Conservation (phyloP, 2,329 filamentous ascomycete genomes). For the Neonectria faginata region DNA sequence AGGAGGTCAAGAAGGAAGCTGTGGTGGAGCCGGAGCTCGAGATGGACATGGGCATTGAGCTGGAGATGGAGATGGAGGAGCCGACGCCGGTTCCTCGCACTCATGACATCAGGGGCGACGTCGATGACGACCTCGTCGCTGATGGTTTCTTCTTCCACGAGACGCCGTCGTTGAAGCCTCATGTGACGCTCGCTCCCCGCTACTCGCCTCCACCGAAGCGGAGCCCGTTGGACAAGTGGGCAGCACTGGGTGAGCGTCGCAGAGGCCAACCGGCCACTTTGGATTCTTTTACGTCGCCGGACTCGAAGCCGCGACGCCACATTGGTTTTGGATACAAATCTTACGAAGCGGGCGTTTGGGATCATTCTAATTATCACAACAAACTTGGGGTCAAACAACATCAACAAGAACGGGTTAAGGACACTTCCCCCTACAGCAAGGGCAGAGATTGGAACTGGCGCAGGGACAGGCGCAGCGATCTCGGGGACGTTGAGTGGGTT, state of each 20-base stretch:
- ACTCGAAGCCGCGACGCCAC: slow-evolving; percentile 61
- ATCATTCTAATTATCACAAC: slow-evolving; percentile 55
- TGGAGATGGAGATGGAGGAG: slow-evolving; percentile 32
- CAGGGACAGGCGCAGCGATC: slow-evolving; percentile 72
- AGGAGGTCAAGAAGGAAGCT: slow-evolving; percentile 41
- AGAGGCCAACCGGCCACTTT: slow-evolving; percentile 69
- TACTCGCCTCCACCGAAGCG: slow-evolving; percentile 77
- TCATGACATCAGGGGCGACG: slow-evolving; percentile 58
- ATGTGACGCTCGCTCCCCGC: slow-evolving; percentile 57
- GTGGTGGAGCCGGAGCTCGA: slow-evolving; percentile 32
- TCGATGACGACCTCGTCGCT: slow-evolving; percentile 73
- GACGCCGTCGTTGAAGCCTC: slow-evolving; percentile 55
- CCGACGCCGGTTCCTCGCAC: slow-evolving; percentile 35
- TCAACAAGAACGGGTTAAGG: slow-evolving; percentile 61
- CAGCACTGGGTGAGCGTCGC: slow-evolving; percentile 84
- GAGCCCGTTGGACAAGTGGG: slow-evolving; percentile 82
- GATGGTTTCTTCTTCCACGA: slow-evolving; percentile 83
- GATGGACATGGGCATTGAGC: slow-evolving; percentile 31
- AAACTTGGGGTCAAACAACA: slow-evolving; percentile 46
- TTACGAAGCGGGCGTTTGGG: slow-evolving; percentile 62
- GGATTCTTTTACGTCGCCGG: slow-evolving; percentile 63
- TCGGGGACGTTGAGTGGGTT: slow-evolving; percentile 92
- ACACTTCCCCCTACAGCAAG: slow-evolving; percentile 69
- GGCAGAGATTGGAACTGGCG: slow-evolving; percentile 72
- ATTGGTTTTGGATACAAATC: slow-evolving; percentile 61